These are phyloP conservation scores for Daedalea quercina DNA, from an alignment of 768 basidiomycete species.

Conservation along the genomic window DNA sequence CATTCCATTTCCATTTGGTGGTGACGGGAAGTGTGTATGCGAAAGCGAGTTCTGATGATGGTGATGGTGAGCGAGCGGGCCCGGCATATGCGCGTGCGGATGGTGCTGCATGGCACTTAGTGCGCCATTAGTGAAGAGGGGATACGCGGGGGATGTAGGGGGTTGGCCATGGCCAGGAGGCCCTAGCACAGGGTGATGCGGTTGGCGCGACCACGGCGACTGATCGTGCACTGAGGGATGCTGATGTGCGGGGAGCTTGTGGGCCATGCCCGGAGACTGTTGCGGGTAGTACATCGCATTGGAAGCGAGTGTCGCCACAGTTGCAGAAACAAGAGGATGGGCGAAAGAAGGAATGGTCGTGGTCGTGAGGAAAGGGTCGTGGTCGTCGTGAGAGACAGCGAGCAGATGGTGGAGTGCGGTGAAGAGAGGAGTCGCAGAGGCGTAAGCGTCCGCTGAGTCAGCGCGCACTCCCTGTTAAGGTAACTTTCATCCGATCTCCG, in stretches of 20 bases:
- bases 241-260: slow-evolving; percentile 69
- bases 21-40: slow-evolving; percentile 59
- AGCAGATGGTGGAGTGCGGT: slow-evolving; percentile 2
- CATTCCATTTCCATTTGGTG: slow-evolving; percentile 56
- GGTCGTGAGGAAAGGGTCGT: slow-evolving; percentile 13
- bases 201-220: slow-evolving; percentile 58
- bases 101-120: slow-evolving; percentile 52
- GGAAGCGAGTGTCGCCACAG: slow-evolving; percentile 18
- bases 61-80: slow-evolving; percentile 45
- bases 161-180: slow-evolving; percentile 46
- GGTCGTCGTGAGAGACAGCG: slow-evolving; percentile 21
- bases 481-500: too few species aligned
- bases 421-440: slow-evolving; percentile 15
- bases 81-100: slow-evolving; percentile 46
- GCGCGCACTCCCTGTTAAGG: background rate
- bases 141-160: slow-evolving; percentile 68
- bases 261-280: slow-evolving; percentile 74
- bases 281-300: slow-evolving; percentile 80
- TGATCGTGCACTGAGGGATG: slow-evolving; percentile 42
- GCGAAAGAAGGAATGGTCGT: background rate
- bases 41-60: slow-evolving; percentile 80
- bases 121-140: slow-evolving; percentile 57
- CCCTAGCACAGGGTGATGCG: slow-evolving; percentile 49
- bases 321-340: slow-evolving; percentile 1
- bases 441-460: slow-evolving; percentile 15